Base-by-base conservation (phyloP, 306 rosid species). In the Cercis canadensis region DNA sequence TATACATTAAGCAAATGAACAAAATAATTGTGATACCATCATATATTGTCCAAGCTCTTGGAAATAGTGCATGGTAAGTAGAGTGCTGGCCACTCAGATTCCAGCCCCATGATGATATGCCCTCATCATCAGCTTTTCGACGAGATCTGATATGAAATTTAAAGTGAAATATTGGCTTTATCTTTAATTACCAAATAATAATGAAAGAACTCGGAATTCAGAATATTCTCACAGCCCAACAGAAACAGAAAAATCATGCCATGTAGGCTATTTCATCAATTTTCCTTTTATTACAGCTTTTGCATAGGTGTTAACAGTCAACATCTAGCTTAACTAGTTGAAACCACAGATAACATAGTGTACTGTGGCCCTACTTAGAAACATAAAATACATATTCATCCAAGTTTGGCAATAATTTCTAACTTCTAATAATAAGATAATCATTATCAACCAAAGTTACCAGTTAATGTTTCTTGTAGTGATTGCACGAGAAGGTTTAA, bases 91-190 rank as follows among this genome's bases (percentile, higher is more conserved):
- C 99, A 73, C 46, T 83, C 57, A 94, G 88, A 83, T 94, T 94
- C 99, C 99, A 94, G 52, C 97, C 97, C 99, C 99, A 94, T 12
- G 99, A 94, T 19, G 99, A 89, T 82, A 89, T 80, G 64, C 99
- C 99, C 68, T 87, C 85, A 70, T 94, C 99, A 79, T 78, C 85
- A 49, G 79, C 83, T 80, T 85, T 94, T 87, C 75, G 89, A 75
- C 70, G 72, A 65, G 83, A 73, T 49, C 80, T 76, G 63, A 39
- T 63, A 73, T 9, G 24, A 31, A 63, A 60, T 13, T 47, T 8
- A 76, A 15, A 10, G 47, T 60, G 40, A 71, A 50, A 64, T 62
- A 70, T 57, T 41, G 16, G 78, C 57, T 51, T 18, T 18, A 24
- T 24, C 29, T 24, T 24, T 24, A 24, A 14, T 13, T 49, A 49